Percentiles rank a stretch among this genome's conserved stretches.
phyloP scores from a whole-genome alignment of 371 early-diverging fungal genomes.

The Apophysomyces sp. region DNA sequence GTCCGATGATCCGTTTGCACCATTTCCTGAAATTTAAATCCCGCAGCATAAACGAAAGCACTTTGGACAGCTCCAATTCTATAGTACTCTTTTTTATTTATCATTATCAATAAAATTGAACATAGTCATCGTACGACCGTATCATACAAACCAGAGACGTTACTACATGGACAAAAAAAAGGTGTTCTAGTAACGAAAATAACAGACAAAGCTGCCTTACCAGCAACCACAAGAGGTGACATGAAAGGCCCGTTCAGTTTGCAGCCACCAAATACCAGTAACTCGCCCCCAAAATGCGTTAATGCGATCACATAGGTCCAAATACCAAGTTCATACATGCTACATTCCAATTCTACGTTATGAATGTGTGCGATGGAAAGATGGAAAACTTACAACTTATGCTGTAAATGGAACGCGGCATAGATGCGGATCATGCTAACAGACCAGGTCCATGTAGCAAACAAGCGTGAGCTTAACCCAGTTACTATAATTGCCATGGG shows the following conservation, averaged over 20 bases:
- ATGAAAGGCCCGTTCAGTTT: conserved; percentile 61
- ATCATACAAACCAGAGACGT: conserved; percentile 45
- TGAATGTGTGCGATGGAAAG: not conserved
- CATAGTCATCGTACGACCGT: conserved; percentile 37
- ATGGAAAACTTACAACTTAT: conserved; percentile 56
- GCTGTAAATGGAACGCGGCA: conserved; percentile 72
- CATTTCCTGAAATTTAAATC: not conserved
- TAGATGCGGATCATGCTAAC: conserved; percentile 76
- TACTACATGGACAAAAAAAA: conserved; percentile 18
- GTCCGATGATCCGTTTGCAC: not conserved
- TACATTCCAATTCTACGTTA: conserved; percentile 14
- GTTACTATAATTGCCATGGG: conserved; percentile 60
- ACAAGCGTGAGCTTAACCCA: conserved; percentile 67
- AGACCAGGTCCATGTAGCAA: conserved; percentile 81
- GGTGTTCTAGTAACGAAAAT: not conserved
- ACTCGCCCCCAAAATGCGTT: conserved; percentile 68
- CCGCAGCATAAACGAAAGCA: not conserved
- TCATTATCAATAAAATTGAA: conserved; percentile 37
- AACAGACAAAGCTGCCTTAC: conserved; percentile 34
- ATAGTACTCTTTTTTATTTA: too few species aligned
- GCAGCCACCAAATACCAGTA: conserved; percentile 70
- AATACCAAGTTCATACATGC: conserved; percentile 70
- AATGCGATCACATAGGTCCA: conserved; percentile 75
- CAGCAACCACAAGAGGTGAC: conserved; percentile 69
- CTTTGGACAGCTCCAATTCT: too few species aligned